Base-by-base conservation (phyloP, 345 rosid genomes). In the Rhodamnia rubescens region DNA sequence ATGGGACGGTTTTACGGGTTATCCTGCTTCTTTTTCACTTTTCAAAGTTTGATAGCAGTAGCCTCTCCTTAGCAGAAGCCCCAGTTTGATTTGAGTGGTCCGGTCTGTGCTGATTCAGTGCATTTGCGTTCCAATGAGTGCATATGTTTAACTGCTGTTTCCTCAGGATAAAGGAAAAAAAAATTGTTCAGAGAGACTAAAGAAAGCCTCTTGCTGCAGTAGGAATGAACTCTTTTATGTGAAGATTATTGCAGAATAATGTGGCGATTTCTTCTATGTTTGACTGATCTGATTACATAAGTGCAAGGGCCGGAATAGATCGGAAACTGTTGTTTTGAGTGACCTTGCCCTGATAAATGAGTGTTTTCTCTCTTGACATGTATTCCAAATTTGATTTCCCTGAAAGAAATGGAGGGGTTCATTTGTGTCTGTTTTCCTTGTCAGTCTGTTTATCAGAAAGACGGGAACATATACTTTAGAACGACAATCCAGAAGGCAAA, bases 361-460 rank as follows among this genome's bases (percentile, higher is more conserved):
- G 78, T 69, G 47, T 8, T 69, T 69, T 69, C 12, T 32, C 78
- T 36, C 78, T 64, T 64, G 24, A 32, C 21, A 18, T 69, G 78
- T 8, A 69, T 32, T 36, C 40, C 11, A 36, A 18, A 69, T 54
- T 26, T 27, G 44, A 49, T 82, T 42, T 36, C 16, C 83, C 29
- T 4, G 36, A 50, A 14, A 54, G 56, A 82, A 52, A 52, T 83
- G 36, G 26, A 51, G 7, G 52, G 15, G 24, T 87, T n/a, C 50
- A 47, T 22, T 18, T 2, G 53, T 74, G 55, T 86, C 53, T 85
- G 84, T 44, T 83, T 83, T 55, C 61, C 15, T 54, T 26, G 56
- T 49, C 88, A 93, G 95, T 58, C 88, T 83, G 93, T 92, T 78
- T 93, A 90, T 86, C 92, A 90, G 89, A 92, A 89, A 87, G 88